These are phyloP conservation scores for Trichoderma guizhouense DNA, from an alignment of 2,329 filamentous ascomycete genomes.

Conservation along the genomic window DNA sequence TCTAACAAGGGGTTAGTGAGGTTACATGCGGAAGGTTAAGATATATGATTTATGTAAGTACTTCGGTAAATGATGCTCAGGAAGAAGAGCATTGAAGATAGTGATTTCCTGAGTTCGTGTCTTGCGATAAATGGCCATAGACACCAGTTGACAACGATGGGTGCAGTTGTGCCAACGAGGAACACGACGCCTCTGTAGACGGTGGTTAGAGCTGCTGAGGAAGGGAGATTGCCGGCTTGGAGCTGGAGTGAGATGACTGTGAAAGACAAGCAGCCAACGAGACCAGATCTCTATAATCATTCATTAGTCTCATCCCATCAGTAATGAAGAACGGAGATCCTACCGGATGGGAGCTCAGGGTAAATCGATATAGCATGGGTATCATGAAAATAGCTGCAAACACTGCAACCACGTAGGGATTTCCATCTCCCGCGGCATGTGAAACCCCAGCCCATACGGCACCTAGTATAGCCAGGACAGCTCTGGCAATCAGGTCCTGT, in stretches of 20 bases:
- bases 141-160: constrained; percentile 56
- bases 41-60: constrained; percentile 24
- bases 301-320: constrained; percentile 18
- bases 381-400: constrained; percentile 56
- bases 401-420: constrained; percentile 52
- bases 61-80: constrained; percentile 55
- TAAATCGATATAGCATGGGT: constrained; percentile 57
- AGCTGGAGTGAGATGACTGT: constrained; percentile 50
- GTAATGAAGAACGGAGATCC: constrained; percentile 14
- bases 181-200: constrained; percentile 50
- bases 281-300: constrained; percentile 46
- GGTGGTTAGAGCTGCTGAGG: constrained; percentile 40
- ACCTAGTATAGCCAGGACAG: constrained; percentile 48
- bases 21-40: too few species aligned
- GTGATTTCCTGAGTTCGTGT: constrained; percentile 54
- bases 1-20: constrained; percentile 27
- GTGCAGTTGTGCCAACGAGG: constrained; percentile 50
- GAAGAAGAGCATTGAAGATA: constrained; percentile 57
- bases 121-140: constrained; percentile 61
- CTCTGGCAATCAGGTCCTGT: constrained; percentile 53
- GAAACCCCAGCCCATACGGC: constrained; percentile 54
- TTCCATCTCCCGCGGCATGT: constrained; percentile 49
- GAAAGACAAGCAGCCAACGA: constrained; percentile 57
- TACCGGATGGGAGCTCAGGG: constrained; percentile 52
- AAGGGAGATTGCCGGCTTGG: constrained; percentile 29